A percentile compares a stretch with the other conserved stretches of the same genome.
phyloP scores from a whole-genome alignment of 176 grass and related monocot species.

The Bromus sterilis region DNA sequence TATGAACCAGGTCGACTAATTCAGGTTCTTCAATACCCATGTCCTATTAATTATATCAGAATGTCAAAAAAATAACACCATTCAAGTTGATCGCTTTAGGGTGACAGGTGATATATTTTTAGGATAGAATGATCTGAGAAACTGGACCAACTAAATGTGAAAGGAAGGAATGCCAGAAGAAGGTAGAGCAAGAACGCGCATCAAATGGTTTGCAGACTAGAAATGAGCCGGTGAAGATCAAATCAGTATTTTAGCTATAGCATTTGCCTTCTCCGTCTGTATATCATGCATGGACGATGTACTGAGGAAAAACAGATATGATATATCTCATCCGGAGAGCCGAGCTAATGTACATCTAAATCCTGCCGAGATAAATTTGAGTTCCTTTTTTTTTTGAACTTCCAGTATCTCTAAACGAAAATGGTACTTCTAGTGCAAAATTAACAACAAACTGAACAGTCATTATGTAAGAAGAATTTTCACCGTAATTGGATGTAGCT shows the following conservation, averaged over 20 bases:
- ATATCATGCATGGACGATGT: slow-evolving; percentile 8
- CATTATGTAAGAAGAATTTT: slow-evolving; percentile 5
- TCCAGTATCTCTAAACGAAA: not conserved
- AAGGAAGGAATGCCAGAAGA: slow-evolving; percentile 1
- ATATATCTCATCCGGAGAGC: not conserved
- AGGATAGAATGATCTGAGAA: not conserved
- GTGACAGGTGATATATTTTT: slow-evolving; percentile 16
- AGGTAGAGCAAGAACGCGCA: not conserved
- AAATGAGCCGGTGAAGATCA: slow-evolving; percentile 11
- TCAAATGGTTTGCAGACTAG: not conserved
- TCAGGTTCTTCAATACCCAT: slow-evolving; percentile 91
- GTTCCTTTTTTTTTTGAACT: not conserved
- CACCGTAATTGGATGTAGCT: slow-evolving; percentile 74
- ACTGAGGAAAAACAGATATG: not conserved
- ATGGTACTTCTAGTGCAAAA: not conserved
- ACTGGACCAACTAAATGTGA: not conserved
- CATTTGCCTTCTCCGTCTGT: not conserved
- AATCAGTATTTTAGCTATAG: not conserved
- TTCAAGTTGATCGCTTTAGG: slow-evolving; percentile 1
- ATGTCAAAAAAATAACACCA: not conserved
- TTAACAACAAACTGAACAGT: slow-evolving; percentile 6
- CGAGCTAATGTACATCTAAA: not conserved
- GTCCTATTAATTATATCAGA: slow-evolving; percentile 51
- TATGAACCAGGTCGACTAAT: slow-evolving; percentile 72
- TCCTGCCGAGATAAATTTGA: not conserved